Conservation (phyloP, 305 asterid species). For the Fraxinus sp. region DNA sequence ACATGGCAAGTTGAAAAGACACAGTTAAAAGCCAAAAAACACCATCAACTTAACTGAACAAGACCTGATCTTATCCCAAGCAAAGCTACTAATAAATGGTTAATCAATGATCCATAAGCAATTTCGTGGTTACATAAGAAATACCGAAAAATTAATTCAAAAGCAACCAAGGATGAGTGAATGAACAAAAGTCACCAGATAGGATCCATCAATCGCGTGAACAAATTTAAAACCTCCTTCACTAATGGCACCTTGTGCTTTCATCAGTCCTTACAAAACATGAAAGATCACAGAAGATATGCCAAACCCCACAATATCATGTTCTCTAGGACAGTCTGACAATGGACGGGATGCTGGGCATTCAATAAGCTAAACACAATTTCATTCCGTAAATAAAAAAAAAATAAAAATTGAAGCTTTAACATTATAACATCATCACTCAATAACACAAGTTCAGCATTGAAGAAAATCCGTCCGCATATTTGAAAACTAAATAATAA, state of each 20-base stretch:
- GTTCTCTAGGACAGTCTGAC: background rate
- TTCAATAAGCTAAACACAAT: background rate
- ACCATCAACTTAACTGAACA: background rate
- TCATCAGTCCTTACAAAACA: background rate
- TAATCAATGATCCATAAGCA: background rate
- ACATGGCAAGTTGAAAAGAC: background rate
- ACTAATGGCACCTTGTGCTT: background rate
- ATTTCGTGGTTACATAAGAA: background rate
- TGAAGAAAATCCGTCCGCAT: background rate
- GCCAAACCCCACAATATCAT: background rate
- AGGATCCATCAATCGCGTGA: background rate
- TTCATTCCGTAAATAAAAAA: background rate
- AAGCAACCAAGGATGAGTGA: background rate
- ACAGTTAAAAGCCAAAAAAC: background rate
- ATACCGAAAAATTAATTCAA: background rate
- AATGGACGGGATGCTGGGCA: background rate
- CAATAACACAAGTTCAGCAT: background rate
- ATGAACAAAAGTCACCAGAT: background rate
- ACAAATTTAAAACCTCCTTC: background rate
- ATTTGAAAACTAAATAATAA: background rate
- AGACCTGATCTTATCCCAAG: background rate
- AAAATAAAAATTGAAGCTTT: background rate
- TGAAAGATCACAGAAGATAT: background rate
- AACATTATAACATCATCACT: background rate
- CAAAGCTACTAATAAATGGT: background rate